Percentiles rank a stretch among this genome's conserved stretches.
phyloP scores from a whole-genome alignment of 2,329 filamentous ascomycete species.

The Fonsecaea multimorphosa region DNA sequence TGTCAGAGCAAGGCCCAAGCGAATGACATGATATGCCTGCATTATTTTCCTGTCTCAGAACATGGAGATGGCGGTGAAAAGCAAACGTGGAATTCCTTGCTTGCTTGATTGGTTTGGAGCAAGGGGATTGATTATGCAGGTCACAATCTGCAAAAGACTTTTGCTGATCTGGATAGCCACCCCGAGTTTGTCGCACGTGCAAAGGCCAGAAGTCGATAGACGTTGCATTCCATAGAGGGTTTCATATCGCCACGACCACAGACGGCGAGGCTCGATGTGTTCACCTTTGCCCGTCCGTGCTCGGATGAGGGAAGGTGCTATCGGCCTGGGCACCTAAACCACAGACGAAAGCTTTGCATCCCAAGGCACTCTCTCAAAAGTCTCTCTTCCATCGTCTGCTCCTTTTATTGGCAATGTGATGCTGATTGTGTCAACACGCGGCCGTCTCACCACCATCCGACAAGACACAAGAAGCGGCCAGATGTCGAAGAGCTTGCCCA shows the following conservation, averaged over 20 bases:
- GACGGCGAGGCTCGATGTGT: background rate
- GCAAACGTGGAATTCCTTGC: background rate
- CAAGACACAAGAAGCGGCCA: background rate
- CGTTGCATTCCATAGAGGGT: background rate
- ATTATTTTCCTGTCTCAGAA: background rate
- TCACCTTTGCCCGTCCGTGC: background rate
- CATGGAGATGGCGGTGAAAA: background rate
- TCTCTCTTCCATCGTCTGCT: background rate
- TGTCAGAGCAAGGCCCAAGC: background rate
- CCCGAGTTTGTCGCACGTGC: background rate
- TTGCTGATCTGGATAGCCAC: background rate
- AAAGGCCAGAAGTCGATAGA: background rate
- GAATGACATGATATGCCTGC: background rate
- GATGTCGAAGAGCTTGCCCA: background rate
- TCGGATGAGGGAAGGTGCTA: background rate
- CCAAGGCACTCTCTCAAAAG: no score
- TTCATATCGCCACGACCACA: no score
- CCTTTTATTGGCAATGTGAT: no score
- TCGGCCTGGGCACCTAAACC: background rate
- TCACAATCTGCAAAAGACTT: background rate
- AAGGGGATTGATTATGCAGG: background rate
- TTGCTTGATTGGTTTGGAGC: background rate
- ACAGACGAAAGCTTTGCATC: no score
- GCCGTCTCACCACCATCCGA: background rate
- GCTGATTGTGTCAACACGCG: no score